Conservation (phyloP, 768 basidiomycete species). For the Tulasnella sp. region DNA sequence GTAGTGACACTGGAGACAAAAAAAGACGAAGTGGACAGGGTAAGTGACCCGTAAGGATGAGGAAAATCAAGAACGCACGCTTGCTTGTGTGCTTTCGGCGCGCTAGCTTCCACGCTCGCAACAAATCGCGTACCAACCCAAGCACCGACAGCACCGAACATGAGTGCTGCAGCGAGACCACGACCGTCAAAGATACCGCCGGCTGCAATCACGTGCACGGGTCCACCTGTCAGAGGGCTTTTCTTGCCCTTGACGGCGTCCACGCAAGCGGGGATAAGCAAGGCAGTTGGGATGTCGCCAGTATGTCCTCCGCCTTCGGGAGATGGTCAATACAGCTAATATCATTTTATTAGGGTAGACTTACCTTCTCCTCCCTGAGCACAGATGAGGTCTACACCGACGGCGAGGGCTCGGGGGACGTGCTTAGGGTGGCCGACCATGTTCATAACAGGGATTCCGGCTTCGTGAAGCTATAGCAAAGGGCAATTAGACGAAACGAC, state of each 20-base stretch:
- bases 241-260: slow-evolving; percentile 59
- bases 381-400: slow-evolving; percentile 85
- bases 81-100: slow-evolving; percentile 77
- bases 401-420: slow-evolving; percentile 64
- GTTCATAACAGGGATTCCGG: slow-evolving; percentile 83
- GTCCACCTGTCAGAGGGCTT: slow-evolving; percentile 70
- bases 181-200: slow-evolving; percentile 87
- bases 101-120: slow-evolving; percentile 64
- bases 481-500: background rate
- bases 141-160: slow-evolving; percentile 82
- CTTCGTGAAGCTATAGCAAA: slow-evolving; percentile 50
- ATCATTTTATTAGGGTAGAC: background rate
- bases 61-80: slow-evolving; percentile 26
- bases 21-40: background rate
- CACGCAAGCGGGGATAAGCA: slow-evolving; percentile 86
- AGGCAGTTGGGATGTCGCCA: slow-evolving; percentile 67
- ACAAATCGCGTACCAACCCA: slow-evolving; percentile 83
- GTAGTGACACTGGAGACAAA: background rate
- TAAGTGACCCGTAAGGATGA: background rate
- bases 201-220: slow-evolving; percentile 80
- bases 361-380: slow-evolving; percentile 71
- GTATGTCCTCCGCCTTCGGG: slow-evolving; percentile 48
- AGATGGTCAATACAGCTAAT: background rate
- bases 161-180: slow-evolving; percentile 71
- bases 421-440: slow-evolving; percentile 93